Base-by-base conservation (phyloP, 805 yeast genomes). In the Suhomyces sp. region DNA sequence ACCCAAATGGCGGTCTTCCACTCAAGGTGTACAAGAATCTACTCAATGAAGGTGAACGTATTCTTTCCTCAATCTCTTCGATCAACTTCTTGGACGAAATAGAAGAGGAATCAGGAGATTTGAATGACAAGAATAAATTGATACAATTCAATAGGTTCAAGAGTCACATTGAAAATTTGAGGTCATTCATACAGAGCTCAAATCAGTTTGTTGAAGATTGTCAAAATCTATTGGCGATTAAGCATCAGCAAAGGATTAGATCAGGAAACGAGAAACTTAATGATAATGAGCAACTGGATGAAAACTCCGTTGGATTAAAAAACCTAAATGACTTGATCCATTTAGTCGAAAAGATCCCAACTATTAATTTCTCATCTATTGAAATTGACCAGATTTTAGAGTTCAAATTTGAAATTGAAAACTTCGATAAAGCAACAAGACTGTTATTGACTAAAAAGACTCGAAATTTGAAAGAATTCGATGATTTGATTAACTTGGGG, bases 301-400 rank as follows among this genome's bases (percentile, higher is more conserved):
- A 39, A 21, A 36, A 31, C 12, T 30, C 33, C n/a, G 27, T 28
- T 5, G 47, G 44, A 15, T 20, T 30, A 6, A 26, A 26, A 10
- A n/a, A n/a, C n/a, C 49, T 67, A 4, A 57, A 54, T 9, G 57
- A 58, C 21, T 50, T 78, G 27, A 55, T 66, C 17, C 32, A 41
- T 14, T 46, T 81, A 15, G 47, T 79, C 10, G 58, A 61, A 12
- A 64, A 65, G 28, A 74, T 81, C 4, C 76, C 81, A 2, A 47
- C 52, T 0, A 47, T 81, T 39, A 70, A 74, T 14, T 74, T 83
- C 36, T 54, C 68, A 3, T 62, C 77, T 12, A 71, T 77, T 0
- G 93, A 84, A 48, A 65, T 79, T 45, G 81, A 74, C 13, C 82
- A 76, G 47, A 54, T 84, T 9, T 39, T 70, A 4, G 82, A 76